Evolutionary conservation across 2,329 filamentous ascomycete genomes (phyloP).

Genomic region (Epichloe hybrida): DNA sequence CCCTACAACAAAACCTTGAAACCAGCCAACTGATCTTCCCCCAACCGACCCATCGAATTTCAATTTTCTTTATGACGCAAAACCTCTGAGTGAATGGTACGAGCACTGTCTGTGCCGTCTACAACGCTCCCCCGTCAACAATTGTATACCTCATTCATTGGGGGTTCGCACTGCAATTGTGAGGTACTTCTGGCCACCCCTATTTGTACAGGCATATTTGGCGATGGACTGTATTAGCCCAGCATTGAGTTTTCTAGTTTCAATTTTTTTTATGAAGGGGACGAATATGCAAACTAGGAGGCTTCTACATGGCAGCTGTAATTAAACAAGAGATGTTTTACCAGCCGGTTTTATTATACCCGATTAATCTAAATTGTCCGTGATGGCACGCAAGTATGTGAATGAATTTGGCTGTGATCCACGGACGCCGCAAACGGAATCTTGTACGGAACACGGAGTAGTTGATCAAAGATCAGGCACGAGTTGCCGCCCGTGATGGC

Average conservation of each 20-base stretch:
- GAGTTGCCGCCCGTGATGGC: neutral
- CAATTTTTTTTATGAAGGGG: slow-evolving; percentile 3
- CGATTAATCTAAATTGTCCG: slow-evolving; percentile 4
- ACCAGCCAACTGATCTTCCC: neutral
- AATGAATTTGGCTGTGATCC: neutral
- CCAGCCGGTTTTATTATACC: slow-evolving; percentile 13
- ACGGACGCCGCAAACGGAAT: neutral
- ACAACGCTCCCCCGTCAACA: neutral
- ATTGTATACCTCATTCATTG: neutral
- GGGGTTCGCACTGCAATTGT: neutral
- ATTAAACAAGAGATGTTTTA: slow-evolving; percentile 19
- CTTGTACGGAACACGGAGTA: neutral
- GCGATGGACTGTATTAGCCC: slow-evolving; percentile 11
- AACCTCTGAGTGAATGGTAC: neutral
- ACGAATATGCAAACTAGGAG: slow-evolving; percentile 6
- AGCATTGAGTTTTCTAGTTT: slow-evolving; percentile 13
- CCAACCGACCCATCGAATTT: neutral
- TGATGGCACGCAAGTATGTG: neutral
- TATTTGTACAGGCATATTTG: slow-evolving; percentile 22
- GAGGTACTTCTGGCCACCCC: slow-evolving; percentile 4
- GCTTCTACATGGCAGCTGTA: slow-evolving; percentile 16
- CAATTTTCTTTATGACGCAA: neutral
- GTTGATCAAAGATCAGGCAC: no score
- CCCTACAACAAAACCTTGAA: neutral
- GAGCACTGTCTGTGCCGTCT: neutral